Conservation (phyloP, 345 rosid species). For the Heritiera fomes region DNA sequence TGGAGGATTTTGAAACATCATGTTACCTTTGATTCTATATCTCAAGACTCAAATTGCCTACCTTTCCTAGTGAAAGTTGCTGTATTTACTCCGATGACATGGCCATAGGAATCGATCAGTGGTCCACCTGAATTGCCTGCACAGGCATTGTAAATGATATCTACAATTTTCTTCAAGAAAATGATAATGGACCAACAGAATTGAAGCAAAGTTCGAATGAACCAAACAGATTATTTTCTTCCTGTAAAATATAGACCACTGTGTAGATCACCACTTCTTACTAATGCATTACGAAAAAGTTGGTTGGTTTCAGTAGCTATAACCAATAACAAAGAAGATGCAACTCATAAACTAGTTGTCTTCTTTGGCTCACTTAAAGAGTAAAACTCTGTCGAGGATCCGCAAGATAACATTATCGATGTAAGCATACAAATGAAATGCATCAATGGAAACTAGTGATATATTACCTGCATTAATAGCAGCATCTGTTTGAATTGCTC, state of each 20-base stretch:
- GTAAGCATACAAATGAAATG: not conserved
- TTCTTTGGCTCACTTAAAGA: not conserved
- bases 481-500: conserved; percentile 90
- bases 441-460: not conserved
- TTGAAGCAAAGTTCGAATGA: not conserved
- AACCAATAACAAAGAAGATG: not conserved
- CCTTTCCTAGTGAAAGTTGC: conserved; percentile 90
- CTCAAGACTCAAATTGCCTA: conserved; percentile 11
- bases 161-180: not conserved
- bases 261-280: not conserved
- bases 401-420: not conserved
- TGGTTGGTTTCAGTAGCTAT: not conserved
- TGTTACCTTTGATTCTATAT: not conserved
- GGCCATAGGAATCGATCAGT: conserved; percentile 72
- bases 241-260: not conserved
- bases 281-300: not conserved
- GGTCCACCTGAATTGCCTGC: conserved; percentile 86
- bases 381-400: not conserved
- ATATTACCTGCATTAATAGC: conserved; percentile 69
- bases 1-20: not conserved
- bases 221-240: not conserved
- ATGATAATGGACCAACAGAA: not conserved
- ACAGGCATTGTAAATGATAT: not conserved
- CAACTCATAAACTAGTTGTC: not conserved
- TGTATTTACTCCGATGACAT: conserved; percentile 86